Evolutionary conservation across 805 yeast species (phyloP), one percentile per base, ranked within the genome.

Genomic region (Kregervanrija pseudodelftensis): DNA sequence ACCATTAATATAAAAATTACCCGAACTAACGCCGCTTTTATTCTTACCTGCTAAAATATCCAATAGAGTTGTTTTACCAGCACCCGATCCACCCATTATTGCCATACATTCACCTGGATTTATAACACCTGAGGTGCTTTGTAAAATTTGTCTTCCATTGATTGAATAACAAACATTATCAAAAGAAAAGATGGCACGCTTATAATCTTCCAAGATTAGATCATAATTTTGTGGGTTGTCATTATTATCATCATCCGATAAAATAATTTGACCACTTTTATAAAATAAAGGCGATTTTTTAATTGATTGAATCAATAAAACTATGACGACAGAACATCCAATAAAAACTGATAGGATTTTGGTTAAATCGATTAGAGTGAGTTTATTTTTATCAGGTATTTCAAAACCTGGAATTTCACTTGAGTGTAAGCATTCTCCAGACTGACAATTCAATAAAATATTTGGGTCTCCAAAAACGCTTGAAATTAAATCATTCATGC

Each of bases 31-130:
- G 2, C 99, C 99, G 32, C 80, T 73, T 58, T 91, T 93, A 58
- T 80, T 77, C 59, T 91, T 93, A 39, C 82, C 85, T 0, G 98
- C 98, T 45, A 93, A 68, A 47, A 93, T 89, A 59, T 93, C 99
- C 42, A 93, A 68, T 37, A 93, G 66, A 0, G 99, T 91, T 1
- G 99, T 91, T 60, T 93, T 93, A 42, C 99, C 99, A 11, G 99
- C 98, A 41, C 99, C 99, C 0, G 97, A 90, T 1, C 97, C 97
- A 37, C 99, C 99, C 95, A 93, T 87, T 36, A 93, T 88, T 0
- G 99, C 98, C 60, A 89, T 63, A 49, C 95, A 84, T 60, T 89
- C 89, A 34, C 96, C 84, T 2, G 97, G 95, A 42, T 78, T 77
- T 3, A 82, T 95, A 11, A 79, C 54, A 9, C 99, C 99, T 53